phyloP scores from a whole-genome alignment of 768 basidiomycete species.

The Clitopilus passeckerianus region DNA sequence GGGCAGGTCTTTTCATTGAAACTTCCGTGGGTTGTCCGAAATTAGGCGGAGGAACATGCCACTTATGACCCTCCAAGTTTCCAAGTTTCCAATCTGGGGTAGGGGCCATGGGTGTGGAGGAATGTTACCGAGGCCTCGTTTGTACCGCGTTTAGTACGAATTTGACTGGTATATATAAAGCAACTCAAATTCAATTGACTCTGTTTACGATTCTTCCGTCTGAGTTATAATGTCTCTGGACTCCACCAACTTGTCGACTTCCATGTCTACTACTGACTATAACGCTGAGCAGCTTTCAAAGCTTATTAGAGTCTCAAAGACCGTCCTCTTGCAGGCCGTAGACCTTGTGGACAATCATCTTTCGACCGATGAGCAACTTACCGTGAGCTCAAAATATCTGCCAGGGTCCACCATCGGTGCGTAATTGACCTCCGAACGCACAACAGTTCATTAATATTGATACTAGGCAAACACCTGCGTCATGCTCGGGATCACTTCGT shows the following conservation, averaged over 20 bases:
- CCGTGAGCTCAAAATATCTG: slow-evolving; percentile 61
- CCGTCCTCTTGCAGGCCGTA: slow-evolving; percentile 67
- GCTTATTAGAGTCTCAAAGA: slow-evolving; percentile 47
- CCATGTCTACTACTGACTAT: neutral
- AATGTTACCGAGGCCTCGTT: neutral
- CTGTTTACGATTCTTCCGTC: neutral
- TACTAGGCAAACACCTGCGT: slow-evolving; percentile 75
- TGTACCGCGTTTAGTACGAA: neutral
- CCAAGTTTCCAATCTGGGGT: slow-evolving; percentile 8
- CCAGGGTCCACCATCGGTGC: slow-evolving; percentile 88
- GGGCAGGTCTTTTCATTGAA: slow-evolving; percentile 40
- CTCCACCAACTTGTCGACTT: neutral
- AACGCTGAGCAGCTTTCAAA: neutral
- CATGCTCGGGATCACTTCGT: slow-evolving; percentile 83
- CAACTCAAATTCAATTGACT: neutral
- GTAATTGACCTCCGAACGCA: slow-evolving; percentile 6
- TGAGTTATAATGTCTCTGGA: neutral
- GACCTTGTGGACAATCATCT: slow-evolving; percentile 66
- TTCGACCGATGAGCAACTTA: slow-evolving; percentile 65
- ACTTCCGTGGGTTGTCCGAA: slow-evolving; percentile 58
- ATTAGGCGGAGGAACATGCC: slow-evolving; percentile 73
- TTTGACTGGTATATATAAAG: neutral
- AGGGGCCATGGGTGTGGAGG: neutral
- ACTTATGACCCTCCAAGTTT: slow-evolving; percentile 7
- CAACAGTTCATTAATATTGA: slow-evolving; percentile 3